Evolutionary conservation across 2,329 filamentous ascomycete genomes (phyloP).

Genomic region (Aspergillus brunneoviolaceus): DNA sequence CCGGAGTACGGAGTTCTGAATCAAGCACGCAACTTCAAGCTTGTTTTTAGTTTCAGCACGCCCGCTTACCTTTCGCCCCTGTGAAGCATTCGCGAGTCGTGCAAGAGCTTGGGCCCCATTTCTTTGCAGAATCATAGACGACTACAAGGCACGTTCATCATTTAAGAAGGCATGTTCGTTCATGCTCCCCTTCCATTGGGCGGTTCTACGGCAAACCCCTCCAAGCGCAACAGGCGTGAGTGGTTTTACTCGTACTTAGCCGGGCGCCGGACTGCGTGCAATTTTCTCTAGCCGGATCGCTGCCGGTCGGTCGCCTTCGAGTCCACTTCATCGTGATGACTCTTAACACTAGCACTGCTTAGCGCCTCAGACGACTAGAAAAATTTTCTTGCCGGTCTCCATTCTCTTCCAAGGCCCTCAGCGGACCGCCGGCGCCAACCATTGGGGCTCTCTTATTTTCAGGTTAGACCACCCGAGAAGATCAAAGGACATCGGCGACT

Average conservation of each 20-base stretch:
- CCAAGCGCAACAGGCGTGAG: neutral
- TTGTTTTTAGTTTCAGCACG: neutral
- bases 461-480: neutral
- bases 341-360: conserved; percentile 1
- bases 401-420: neutral
- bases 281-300: neutral
- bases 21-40: neutral
- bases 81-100: neutral
- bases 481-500: conserved; percentile 6
- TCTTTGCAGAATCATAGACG: neutral
- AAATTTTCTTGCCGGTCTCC: neutral
- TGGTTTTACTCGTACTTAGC: neutral
- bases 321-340: conserved; percentile 1
- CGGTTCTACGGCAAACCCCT: conserved; percentile 16
- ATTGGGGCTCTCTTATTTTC: neutral
- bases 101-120: conserved; percentile 1
- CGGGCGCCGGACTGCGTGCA: neutral
- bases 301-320: neutral
- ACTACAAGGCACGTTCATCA: neutral
- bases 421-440: neutral
- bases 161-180: conserved; percentile 3
- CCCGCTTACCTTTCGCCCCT: neutral
- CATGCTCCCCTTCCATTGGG: conserved; percentile 5
- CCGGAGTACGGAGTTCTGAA: neutral
- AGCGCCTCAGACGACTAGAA: conserved; percentile 3